A percentile compares a stretch with the other conserved stretches of the same genome.
phyloP scores from a whole-genome alignment of 768 basidiomycete genomes.

The Phaeotremella skinneri region DNA sequence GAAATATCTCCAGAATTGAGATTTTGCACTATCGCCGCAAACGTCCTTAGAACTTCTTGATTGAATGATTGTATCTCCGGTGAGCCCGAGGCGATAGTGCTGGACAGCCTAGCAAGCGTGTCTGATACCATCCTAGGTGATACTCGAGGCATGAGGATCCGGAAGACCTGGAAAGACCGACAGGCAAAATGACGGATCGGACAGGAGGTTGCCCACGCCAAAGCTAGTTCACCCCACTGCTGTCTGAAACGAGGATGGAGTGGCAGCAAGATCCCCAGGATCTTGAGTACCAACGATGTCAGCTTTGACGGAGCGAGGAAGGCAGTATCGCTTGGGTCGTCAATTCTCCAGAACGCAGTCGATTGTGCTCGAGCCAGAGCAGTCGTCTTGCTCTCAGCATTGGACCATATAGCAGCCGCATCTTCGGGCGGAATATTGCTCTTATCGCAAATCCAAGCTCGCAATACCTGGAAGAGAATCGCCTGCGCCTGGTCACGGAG shows the following conservation, averaged over 20 bases:
- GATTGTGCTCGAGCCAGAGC: conserved; percentile 26
- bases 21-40: conserved; percentile 61
- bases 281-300: conserved; percentile 61
- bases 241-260: conserved; percentile 67
- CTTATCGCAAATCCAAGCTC: conserved; percentile 62
- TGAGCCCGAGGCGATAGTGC: conserved; percentile 74
- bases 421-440: conserved; percentile 29
- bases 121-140: conserved; percentile 71
- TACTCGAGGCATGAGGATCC: conserved; percentile 70
- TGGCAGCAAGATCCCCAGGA: conserved; percentile 67
- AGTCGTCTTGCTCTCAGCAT: conserved; percentile 30
- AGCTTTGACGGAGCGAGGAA: conserved; percentile 46
- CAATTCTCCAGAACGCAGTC: conserved; percentile 44
- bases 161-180: conserved; percentile 85
- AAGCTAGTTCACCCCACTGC: conserved; percentile 74
- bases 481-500: conserved; percentile 68
- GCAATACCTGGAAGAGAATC: conserved; percentile 81
- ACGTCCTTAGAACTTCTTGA: conserved; percentile 70
- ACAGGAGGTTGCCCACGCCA: conserved; percentile 82
- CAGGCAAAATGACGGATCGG: conserved; percentile 81
- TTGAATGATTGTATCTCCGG: conserved; percentile 77
- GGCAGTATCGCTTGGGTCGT: conserved; percentile 31
- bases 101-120: conserved; percentile 76
- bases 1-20: conserved; percentile 62
- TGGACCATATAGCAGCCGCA: conserved; percentile 30